Conservation (phyloP, 768 basidiomycete species). For the Russula sp. region DNA sequence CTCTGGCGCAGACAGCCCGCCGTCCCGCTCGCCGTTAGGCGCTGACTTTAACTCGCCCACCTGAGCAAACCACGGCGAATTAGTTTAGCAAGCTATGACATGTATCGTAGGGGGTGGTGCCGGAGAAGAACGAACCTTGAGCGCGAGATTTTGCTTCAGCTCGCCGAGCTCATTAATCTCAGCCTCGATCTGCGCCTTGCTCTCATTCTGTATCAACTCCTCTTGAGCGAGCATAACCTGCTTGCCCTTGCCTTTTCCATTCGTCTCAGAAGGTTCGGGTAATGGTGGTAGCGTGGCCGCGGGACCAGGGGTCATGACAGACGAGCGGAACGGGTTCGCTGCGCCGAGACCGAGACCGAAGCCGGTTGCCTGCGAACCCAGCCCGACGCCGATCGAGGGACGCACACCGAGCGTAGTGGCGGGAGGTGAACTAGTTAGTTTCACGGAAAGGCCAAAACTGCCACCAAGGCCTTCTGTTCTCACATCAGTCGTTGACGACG, state of each 20-base stretch:
- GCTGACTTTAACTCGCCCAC: slow-evolving; percentile 89
- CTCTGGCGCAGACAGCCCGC: slow-evolving; percentile 55
- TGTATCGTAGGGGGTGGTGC: no score
- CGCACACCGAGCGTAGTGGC: slow-evolving; percentile 5
- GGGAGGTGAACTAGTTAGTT: slow-evolving; percentile 27
- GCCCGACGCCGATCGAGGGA: slow-evolving; percentile 35
- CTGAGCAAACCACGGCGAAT: slow-evolving; percentile 41
- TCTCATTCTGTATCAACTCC: slow-evolving; percentile 63
- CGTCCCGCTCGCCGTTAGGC: slow-evolving; percentile 51
- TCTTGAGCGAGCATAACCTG: slow-evolving; percentile 42
- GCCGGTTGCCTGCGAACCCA: slow-evolving; percentile 44
- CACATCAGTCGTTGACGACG: slow-evolving; percentile 8
- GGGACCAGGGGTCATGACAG: slow-evolving; percentile 41
- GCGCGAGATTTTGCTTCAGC: slow-evolving; percentile 74
- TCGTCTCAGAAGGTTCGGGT: slow-evolving; percentile 39
- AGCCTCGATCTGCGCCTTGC: slow-evolving; percentile 62
- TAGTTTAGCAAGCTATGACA: neutral
- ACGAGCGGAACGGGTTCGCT: slow-evolving; percentile 47
- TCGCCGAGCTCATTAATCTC: slow-evolving; percentile 79
- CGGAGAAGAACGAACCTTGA: slow-evolving; percentile 52
- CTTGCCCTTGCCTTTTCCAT: slow-evolving; percentile 74
- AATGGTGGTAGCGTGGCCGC: slow-evolving; percentile 39
- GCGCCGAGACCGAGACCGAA: slow-evolving; percentile 36
- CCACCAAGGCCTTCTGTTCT: slow-evolving; percentile 18
- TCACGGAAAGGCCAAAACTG: slow-evolving; percentile 23